Base-by-base conservation (phyloP, 257 asterid species). In the Solanum tacnaense region DNA sequence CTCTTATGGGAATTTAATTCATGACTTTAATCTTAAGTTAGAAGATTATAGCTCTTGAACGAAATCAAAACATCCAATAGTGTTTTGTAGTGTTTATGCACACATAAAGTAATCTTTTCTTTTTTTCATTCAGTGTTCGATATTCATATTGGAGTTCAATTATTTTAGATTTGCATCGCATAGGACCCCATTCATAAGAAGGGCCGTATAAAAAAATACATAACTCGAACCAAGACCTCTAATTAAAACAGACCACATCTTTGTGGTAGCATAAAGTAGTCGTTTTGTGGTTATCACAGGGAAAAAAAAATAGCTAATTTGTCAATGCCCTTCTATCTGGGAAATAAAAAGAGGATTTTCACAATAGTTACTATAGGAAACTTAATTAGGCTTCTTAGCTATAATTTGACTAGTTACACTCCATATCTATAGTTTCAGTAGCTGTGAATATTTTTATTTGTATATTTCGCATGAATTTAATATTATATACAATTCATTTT, bases 151-250 rank as follows among this genome's bases (percentile, higher is more conserved):
- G 0, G 0, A 56, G 12, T 18, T 56, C 2, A 0, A 56, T 6
- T 56, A 56, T 56, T 56, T 56, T 7, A 20, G 1, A 56, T 56
- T 56, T 18, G 1, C 0, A 0, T 20, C 4, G 1, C 67, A 0
- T 56, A 56, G 12, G 3, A 0, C 1, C 25, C 11, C 2, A 56
- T 56, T 56, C 4, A 0, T 18, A 0, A 0, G 0, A 0, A 56
- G 4, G 0, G 0, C 2, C 11, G 1, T 20, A 0, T 20, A 7
- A 18, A 56, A 56, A 7, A 56, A 16, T 5, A 15, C 20, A 49
- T 1, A 6, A 13, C 21, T 49, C 1, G 0, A 49, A 15, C 21
- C 21, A 56, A 21, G 25, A 56, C 25, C 67, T 56, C 67, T 21
- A 3, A 56, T 56, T 56, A 20, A 20, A 1, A 56, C 10, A 20